A percentile compares a stretch with the other conserved stretches of the same genome.
Conservation (phyloP, 495 filamentous ascomycete species). For the Daldinia caldariorum region DNA sequence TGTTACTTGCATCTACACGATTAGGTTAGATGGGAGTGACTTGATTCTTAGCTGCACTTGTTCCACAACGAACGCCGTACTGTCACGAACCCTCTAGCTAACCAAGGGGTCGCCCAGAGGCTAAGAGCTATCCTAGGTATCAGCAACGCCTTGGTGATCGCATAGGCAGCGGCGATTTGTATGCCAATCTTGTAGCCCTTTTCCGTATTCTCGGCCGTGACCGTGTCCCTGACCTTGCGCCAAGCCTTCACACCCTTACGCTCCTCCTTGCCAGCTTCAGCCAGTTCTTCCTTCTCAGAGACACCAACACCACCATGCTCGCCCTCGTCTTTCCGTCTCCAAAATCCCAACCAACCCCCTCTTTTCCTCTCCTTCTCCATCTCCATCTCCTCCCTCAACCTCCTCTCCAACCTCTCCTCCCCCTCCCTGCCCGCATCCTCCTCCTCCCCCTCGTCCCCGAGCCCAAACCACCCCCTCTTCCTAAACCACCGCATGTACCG, state of each 20-base stretch:
- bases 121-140: constrained; percentile 78
- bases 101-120: constrained; percentile 93
- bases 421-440: constrained; percentile 29
- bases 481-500: constrained; percentile 57
- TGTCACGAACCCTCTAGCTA: constrained; percentile 74
- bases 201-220: constrained; percentile 43
- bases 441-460: constrained; percentile 39
- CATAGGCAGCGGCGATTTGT: constrained; percentile 86
- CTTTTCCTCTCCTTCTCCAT: constrained; percentile 30
- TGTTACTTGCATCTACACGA: not conserved
- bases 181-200: constrained; percentile 65
- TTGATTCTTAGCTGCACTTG: constrained; percentile 21
- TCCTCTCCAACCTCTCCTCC: constrained; percentile 27
- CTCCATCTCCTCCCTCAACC: constrained; percentile 28
- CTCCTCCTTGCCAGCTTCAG: constrained; percentile 37
- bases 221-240: constrained; percentile 47
- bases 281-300: not conserved
- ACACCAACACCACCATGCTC: constrained; percentile 30
- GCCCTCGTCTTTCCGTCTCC: constrained; percentile 32
- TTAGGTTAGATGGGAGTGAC: not conserved
- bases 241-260: constrained; percentile 45
- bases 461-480: constrained; percentile 61
- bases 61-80: constrained; percentile 48
- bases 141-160: constrained; percentile 83
- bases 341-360: constrained; percentile 20